These are phyloP conservation scores for Yamadazyma aaseri DNA, from an alignment of 1,139 yeast genomes.

Conservation along the genomic window DNA sequence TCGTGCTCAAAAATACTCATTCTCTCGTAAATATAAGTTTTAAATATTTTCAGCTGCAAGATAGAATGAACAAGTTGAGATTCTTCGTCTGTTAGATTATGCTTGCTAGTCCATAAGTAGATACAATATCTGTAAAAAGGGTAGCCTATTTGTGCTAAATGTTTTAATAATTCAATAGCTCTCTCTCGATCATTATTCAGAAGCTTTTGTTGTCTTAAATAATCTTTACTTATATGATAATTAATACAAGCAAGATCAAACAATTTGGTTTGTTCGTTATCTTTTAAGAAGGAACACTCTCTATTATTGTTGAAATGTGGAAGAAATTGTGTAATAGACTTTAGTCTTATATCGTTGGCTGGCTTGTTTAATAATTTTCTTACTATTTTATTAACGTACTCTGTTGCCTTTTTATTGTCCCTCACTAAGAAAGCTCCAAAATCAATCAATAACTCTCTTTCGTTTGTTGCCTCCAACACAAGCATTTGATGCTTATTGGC, in stretches of 20 bases:
- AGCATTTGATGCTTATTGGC: slow-evolving; percentile 4
- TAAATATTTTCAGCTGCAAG: slow-evolving; percentile 10
- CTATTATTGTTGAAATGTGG: too few relatives aligned
- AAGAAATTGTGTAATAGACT: neutral
- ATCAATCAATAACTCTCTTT: neutral
- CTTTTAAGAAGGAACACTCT: neutral
- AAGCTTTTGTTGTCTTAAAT: slow-evolving; percentile 2
- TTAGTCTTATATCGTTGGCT: neutral
- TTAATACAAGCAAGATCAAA: slow-evolving; percentile 4
- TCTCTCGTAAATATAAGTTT: slow-evolving; percentile 7
- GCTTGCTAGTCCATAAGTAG: neutral
- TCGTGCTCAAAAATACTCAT: slow-evolving; percentile 2
- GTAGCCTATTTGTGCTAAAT: slow-evolving; percentile 8
- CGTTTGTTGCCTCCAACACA: slow-evolving; percentile 1
- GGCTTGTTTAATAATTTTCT: neutral
- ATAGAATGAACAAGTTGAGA: neutral
- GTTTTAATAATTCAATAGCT: slow-evolving; percentile 2
- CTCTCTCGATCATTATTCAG: neutral
- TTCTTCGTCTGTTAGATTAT: neutral
- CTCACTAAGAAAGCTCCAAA: neutral
- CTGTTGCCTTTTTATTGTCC: neutral
- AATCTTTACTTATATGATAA: slow-evolving; percentile 5
- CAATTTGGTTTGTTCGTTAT: neutral
- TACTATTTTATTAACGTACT: neutral
- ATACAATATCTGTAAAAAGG: slow-evolving; percentile 8